These are phyloP conservation scores for Elaeis oleifera DNA, from an alignment of 202 grass and related monocot species.

Conservation along the genomic window DNA sequence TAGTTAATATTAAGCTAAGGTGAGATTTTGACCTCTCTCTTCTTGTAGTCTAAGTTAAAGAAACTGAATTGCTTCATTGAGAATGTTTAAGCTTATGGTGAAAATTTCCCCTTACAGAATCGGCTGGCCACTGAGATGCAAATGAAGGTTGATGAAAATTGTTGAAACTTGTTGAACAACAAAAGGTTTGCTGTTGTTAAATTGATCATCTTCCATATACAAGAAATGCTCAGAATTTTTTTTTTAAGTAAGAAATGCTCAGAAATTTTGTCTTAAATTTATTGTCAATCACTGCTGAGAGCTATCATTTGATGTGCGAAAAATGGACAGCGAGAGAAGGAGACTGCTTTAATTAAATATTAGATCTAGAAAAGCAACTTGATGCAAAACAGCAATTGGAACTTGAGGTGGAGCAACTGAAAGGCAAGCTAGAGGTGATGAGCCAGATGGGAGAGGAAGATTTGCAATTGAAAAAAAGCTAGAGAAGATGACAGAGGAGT, in stretches of 20 bases:
- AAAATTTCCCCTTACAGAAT: no score
- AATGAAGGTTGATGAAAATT: constrained; percentile 38
- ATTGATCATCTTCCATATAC: not conserved
- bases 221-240: no score
- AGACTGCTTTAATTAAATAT: constrained; percentile 38
- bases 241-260: no score
- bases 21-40: no score
- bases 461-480: constrained; percentile 34
- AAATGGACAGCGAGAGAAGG: not conserved
- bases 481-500: constrained; percentile 25
- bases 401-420: constrained; percentile 47
- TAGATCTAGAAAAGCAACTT: constrained; percentile 45
- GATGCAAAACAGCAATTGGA: constrained; percentile 58
- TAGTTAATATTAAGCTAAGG: no score
- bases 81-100: no score
- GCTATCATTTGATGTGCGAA: no score
- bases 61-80: not conserved
- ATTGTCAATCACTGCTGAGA: no score
- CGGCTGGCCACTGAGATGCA: constrained; percentile 50
- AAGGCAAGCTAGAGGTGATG: constrained; percentile 43
- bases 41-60: not conserved
- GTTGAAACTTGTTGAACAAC: constrained; percentile 46
- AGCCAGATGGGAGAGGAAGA: constrained; percentile 49
- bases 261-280: no score
- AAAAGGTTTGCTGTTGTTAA: constrained; percentile 27